Percentiles rank a stretch among this genome's conserved stretches.
These are phyloP conservation scores for Adansonia grandidieri DNA, from an alignment of 441 rosid species.

Conservation along the genomic window DNA sequence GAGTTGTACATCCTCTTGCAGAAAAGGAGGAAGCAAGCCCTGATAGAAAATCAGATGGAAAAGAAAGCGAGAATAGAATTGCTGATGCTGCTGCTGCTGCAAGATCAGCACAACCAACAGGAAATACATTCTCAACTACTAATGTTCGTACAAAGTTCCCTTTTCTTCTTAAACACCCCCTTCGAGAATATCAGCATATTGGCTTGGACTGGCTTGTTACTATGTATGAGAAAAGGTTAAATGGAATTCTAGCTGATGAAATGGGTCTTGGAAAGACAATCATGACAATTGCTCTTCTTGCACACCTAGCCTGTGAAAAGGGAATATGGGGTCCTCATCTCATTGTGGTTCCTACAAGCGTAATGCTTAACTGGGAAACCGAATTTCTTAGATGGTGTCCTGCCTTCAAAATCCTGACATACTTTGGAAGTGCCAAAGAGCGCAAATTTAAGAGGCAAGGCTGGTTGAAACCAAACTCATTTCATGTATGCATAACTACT, in stretches of 20 bases:
- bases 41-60: slow-evolving; percentile 48
- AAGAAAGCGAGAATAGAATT: slow-evolving; percentile 70
- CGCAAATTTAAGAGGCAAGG: slow-evolving; percentile 98
- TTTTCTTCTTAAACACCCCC: slow-evolving; percentile 94
- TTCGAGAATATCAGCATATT: slow-evolving; percentile 99
- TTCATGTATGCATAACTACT: slow-evolving; percentile 98
- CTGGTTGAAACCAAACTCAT: slow-evolving; percentile 96
- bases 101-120: slow-evolving; percentile 99
- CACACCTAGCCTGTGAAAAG: slow-evolving; percentile 97
- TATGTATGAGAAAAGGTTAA: slow-evolving; percentile 96
- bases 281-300: slow-evolving; percentile 98
- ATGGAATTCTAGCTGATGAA: slow-evolving; percentile 99
- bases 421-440: slow-evolving; percentile 99
- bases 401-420: slow-evolving; percentile 97
- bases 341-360: slow-evolving; percentile 99
- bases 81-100: slow-evolving; percentile 99
- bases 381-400: slow-evolving; percentile 99
- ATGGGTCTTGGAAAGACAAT: slow-evolving; percentile 99
- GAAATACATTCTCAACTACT: slow-evolving; percentile 94
- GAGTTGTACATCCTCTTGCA: slow-evolving; percentile 33
- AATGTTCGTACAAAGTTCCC: slow-evolving; percentile 97
- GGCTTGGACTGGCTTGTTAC: slow-evolving; percentile 99
- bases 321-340: slow-evolving; percentile 99
- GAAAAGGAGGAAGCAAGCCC: slow-evolving; percentile 46
- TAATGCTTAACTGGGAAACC: slow-evolving; percentile 99